Percentiles rank a stretch among this genome's conserved stretches.
phyloP scores from a whole-genome alignment of 108 stramenopile genomes.

The Cyclotella baltica region DNA sequence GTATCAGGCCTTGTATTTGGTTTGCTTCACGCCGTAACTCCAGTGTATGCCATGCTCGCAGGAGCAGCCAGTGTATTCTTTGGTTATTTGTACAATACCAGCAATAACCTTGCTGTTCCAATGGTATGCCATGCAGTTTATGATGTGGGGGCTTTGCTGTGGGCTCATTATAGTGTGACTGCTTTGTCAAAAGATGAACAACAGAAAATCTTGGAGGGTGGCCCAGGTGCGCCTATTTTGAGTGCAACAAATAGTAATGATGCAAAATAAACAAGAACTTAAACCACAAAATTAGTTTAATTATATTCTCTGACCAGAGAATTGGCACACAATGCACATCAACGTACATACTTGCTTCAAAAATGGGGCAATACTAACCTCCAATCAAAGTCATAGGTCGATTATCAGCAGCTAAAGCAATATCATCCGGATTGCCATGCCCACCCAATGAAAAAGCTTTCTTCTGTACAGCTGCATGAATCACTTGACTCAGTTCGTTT shows the following conservation, averaged over 20 bases:
- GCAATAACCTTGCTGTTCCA: conserved; percentile 76
- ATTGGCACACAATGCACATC: not conserved
- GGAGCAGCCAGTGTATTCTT: conserved; percentile 82
- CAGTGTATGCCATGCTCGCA: conserved; percentile 80
- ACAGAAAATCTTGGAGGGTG: conserved; percentile 39
- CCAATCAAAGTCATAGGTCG: conserved; percentile 98
- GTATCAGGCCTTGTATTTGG: conserved; percentile 79
- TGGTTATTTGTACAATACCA: conserved; percentile 71
- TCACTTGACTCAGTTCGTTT: conserved; percentile 61
- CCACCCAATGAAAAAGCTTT: conserved; percentile 93
- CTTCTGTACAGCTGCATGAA: conserved; percentile 79
- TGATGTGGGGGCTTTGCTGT: conserved; percentile 80
- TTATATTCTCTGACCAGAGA: not conserved
- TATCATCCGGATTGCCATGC: conserved; percentile 80
- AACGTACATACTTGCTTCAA: not conserved
- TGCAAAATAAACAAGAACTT: too few species aligned
- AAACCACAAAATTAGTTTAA: too few species aligned
- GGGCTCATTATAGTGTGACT: conserved; percentile 80
- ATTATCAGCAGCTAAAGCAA: conserved; percentile 84
- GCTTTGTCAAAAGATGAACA: conserved; percentile 53
- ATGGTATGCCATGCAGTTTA: conserved; percentile 86
- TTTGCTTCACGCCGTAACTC: conserved; percentile 86
- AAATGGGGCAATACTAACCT: conserved; percentile 61
- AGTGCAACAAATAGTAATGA: conserved; percentile 8
- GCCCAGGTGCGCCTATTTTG: conserved; percentile 30